These are phyloP conservation scores for Fusarium penzigii DNA, from an alignment of 2,329 filamentous ascomycete species.

Conservation along the genomic window DNA sequence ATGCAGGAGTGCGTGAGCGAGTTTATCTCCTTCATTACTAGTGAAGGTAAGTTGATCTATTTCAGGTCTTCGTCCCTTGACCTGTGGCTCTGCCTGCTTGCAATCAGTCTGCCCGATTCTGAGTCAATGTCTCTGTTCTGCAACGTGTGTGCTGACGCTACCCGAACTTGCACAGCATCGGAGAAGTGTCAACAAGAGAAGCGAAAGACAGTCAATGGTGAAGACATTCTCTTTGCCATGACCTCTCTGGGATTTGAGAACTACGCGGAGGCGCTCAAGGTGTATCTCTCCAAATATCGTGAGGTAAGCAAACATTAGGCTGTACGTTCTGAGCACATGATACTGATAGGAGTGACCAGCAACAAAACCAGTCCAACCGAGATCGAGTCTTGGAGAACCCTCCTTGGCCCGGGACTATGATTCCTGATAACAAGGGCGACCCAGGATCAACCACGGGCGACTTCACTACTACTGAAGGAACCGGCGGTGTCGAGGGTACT, in stretches of 20 bases:
- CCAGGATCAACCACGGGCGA: slow-evolving; percentile 36
- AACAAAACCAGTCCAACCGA: slow-evolving; percentile 45
- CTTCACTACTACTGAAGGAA: slow-evolving; percentile 44
- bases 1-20: slow-evolving; percentile 99
- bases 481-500: slow-evolving; percentile 42
- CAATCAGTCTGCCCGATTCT: neutral
- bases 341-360: slow-evolving; percentile 28
- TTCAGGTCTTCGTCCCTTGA: slow-evolving; percentile 6
- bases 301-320: slow-evolving; percentile 68
- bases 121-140: slow-evolving; percentile 19
- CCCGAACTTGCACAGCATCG: slow-evolving; percentile 64
- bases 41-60: slow-evolving; percentile 72
- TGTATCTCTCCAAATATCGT: slow-evolving; percentile 95
- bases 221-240: slow-evolving; percentile 99
- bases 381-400: slow-evolving; percentile 39
- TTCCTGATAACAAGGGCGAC: slow-evolving; percentile 36
- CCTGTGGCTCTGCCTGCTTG: neutral
- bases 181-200: slow-evolving; percentile 99
- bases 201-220: slow-evolving; percentile 97
- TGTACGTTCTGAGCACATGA: neutral
- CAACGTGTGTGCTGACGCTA: slow-evolving; percentile 17
- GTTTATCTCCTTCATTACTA: slow-evolving; percentile 99
- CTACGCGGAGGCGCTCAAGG: slow-evolving; percentile 96
- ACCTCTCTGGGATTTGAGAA: slow-evolving; percentile 98
- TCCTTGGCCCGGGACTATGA: slow-evolving; percentile 34